Percentiles rank a stretch among this genome's conserved stretches.
Conservation (phyloP, 2,329 filamentous ascomycete genomes). For the Chaetomiaceae sp. region DNA sequence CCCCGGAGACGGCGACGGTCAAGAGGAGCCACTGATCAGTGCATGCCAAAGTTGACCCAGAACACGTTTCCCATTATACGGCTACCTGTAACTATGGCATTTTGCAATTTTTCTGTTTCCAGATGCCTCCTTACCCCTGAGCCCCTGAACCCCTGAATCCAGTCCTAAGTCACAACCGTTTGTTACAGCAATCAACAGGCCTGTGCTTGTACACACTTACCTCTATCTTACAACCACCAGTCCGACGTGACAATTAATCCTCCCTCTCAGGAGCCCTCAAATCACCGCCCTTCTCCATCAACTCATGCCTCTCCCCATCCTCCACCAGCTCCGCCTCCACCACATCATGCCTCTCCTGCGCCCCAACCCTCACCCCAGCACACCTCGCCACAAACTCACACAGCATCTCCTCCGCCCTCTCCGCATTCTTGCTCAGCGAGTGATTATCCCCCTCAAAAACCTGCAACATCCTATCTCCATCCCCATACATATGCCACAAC, state of each 20-base stretch:
- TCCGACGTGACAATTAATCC: neutral
- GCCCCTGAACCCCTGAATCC: neutral
- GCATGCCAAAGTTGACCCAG: too few species aligned
- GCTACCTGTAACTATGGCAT: too few species aligned
- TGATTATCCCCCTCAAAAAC: conserved; percentile 41
- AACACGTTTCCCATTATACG: too few species aligned
- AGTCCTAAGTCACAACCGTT: neutral
- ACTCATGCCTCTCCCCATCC: conserved; percentile 26
- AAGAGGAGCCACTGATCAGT: too few species aligned
- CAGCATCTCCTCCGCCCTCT: conserved; percentile 36
- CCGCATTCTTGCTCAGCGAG: conserved; percentile 35
- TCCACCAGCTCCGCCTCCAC: conserved; percentile 21
- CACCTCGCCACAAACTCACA: conserved; percentile 36
- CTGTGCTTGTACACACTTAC: too few species aligned
- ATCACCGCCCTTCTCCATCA: conserved; percentile 34
- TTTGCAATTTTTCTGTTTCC: too few species aligned
- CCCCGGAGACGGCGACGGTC: too few species aligned
- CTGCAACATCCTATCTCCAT: conserved; percentile 30
- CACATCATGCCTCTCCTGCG: conserved; percentile 23
- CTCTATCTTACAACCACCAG: neutral
- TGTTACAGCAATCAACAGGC: too few species aligned
- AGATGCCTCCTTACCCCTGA: neutral
- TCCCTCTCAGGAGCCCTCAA: conserved; percentile 31
- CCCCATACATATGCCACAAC: conserved; percentile 36
- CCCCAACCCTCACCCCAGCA: conserved; percentile 26